Base-by-base conservation (phyloP, 768 basidiomycete genomes). In the Boletales sp. region DNA sequence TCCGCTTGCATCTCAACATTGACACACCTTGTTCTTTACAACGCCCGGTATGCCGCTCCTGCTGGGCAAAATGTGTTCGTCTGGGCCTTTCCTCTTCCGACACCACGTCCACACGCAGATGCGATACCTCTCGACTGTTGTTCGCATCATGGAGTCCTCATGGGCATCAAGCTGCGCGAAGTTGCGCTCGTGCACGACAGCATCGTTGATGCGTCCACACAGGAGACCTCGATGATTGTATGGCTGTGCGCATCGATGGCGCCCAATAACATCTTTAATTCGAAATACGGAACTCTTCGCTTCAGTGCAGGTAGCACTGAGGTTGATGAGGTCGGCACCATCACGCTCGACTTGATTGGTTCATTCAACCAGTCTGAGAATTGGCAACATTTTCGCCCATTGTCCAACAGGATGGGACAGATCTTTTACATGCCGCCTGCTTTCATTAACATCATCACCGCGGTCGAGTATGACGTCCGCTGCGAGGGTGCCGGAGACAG, bases 11-110 rank as follows among this genome's bases (percentile, higher is more conserved):
- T 62, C 19, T 62, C 61, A 7, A 62, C 62, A 5, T 58, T 53
- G n/a, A 60, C 61, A 4, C 58, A 62, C 45, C 17, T 62, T 6
- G 13, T 63, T 1, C 25, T 64, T 6, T 42, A 53, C 9, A 13
- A 33, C n/a, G n/a, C n/a, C n/a, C n/a, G n/a, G n/a, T n/a, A n/a
- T 30, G 36, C 40, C 10, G 10, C 5, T n/a, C 10, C 18, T 2
- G 2, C 28, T 3, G 53, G 49, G 15, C 53, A 48, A 49, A 12
- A 5, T 13, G 51, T 53, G 3, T 28, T 40, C 25, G 14, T 62
- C 18, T 36, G 52, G 15, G 61, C 55, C 0, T 64, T 55, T 13
- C 1, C 42, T 8, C 40, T 63, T 18, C 49, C 58, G 5, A 33
- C 41, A 10, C 9, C 44, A 15, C 7, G 12, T n/a, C 5, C 17